A percentile compares a stretch with the other conserved stretches of the same genome.
Evolutionary conservation across 257 asterid species (phyloP).

Genomic region (Salvia miltiorrhiza): DNA sequence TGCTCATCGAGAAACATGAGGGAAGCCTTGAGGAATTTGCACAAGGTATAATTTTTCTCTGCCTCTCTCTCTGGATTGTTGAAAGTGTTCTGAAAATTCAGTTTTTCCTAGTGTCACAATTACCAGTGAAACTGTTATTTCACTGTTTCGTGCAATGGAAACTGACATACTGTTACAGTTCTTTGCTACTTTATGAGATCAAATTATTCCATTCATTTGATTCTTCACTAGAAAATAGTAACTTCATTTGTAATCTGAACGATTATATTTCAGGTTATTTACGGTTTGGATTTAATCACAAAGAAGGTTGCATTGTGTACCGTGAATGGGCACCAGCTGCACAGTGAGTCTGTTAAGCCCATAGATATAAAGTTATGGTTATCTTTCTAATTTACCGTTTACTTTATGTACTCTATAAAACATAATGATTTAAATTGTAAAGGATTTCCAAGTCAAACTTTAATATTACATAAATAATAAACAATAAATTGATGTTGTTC

Average conservation of each 20-base stretch:
- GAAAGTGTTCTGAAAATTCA: background rate
- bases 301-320: conserved; percentile 70
- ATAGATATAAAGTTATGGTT: conserved; percentile 16
- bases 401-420: background rate
- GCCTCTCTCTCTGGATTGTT: conserved; percentile 13
- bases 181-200: background rate
- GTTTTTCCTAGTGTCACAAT: conserved; percentile 8
- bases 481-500: background rate
- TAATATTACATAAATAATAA: background rate
- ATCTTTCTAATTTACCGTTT: background rate
- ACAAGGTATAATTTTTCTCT: conserved; percentile 48
- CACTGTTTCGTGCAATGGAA: background rate
- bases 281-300: conserved; percentile 79
- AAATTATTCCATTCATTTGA: conserved; percentile 5
- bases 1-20: conserved; percentile 70
- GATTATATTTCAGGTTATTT: conserved; percentile 54
- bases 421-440: background rate
- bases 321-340: conserved; percentile 99
- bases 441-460: background rate
- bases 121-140: background rate
- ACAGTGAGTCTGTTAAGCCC: conserved; percentile 55
- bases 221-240: conserved; percentile 9
- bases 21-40: conserved; percentile 79
- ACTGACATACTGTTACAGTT: conserved; percentile 1
- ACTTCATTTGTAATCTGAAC: conserved; percentile 4